Conservation (phyloP, 2,329 filamentous ascomycete genomes). For the Diaporthe amygdali region DNA sequence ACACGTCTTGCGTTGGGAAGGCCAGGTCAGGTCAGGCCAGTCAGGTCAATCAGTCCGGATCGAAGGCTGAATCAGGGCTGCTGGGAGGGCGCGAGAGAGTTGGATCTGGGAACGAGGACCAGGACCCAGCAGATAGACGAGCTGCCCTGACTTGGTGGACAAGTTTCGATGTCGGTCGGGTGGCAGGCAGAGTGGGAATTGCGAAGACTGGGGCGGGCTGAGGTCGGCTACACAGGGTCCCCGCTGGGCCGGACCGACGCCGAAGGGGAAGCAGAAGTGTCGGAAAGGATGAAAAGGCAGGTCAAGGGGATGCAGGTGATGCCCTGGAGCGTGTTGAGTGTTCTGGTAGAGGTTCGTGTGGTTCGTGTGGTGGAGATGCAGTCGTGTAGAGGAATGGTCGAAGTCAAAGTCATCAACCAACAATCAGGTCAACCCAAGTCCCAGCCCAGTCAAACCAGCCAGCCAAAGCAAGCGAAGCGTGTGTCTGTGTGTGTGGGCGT, state of each 20-base stretch:
- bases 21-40: background rate
- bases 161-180: background rate
- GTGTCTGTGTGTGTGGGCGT: no score
- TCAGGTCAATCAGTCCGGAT: background rate
- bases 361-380: background rate
- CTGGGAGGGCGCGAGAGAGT: background rate
- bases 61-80: background rate
- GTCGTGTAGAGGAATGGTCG: background rate
- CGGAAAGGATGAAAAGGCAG: background rate
- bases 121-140: background rate
- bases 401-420: conserved; percentile 7
- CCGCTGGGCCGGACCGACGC: conserved; percentile 10
- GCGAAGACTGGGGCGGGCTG: conserved; percentile 5
- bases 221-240: conserved; percentile 3
- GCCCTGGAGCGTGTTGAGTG: background rate
- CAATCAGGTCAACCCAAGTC: no score
- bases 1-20: background rate
- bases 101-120: background rate
- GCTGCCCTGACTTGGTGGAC: background rate
- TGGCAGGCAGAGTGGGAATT: conserved; percentile 13
- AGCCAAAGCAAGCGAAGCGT: background rate
- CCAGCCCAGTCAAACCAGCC: background rate
- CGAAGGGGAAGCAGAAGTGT: background rate
- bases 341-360: background rate
- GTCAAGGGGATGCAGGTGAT: conserved; percentile 1